These are phyloP conservation scores for Rosa chinensis DNA, from an alignment of 306 rosid species.

Conservation along the genomic window DNA sequence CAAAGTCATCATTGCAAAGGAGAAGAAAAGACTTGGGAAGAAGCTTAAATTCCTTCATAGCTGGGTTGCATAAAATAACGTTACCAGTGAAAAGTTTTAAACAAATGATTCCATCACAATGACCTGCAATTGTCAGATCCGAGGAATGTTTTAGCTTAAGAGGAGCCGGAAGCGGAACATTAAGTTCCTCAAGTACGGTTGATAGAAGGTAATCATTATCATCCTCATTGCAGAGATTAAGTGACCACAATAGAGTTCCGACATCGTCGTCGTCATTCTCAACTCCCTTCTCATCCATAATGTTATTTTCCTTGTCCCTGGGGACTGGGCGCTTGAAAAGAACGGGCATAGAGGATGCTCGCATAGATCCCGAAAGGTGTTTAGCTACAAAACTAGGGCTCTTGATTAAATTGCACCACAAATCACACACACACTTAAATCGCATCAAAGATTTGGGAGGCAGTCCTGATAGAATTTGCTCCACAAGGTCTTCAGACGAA, in stretches of 20 bases:
- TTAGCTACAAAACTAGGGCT: neutral
- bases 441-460: neutral
- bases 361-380: neutral
- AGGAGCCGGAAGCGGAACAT: neutral
- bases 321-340: neutral
- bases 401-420: neutral
- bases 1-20: neutral
- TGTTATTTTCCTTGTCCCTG: neutral
- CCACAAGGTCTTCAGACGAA: neutral
- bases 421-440: neutral
- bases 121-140: neutral
- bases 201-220: neutral
- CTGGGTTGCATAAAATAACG: neutral
- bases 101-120: neutral
- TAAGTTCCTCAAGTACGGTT: too few species aligned
- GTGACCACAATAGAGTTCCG: neutral
- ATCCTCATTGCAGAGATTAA: neutral
- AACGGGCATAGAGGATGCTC: neutral
- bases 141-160: neutral
- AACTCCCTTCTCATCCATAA: neutral
- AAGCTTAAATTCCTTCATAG: neutral
- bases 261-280: neutral
- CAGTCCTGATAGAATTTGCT: neutral
- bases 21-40: neutral
- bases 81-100: neutral